Evolutionary conservation across 2,329 filamentous ascomycete species (phyloP), one percentile per base, ranked within the genome.

Genomic region (Diplodia intermedia): DNA sequence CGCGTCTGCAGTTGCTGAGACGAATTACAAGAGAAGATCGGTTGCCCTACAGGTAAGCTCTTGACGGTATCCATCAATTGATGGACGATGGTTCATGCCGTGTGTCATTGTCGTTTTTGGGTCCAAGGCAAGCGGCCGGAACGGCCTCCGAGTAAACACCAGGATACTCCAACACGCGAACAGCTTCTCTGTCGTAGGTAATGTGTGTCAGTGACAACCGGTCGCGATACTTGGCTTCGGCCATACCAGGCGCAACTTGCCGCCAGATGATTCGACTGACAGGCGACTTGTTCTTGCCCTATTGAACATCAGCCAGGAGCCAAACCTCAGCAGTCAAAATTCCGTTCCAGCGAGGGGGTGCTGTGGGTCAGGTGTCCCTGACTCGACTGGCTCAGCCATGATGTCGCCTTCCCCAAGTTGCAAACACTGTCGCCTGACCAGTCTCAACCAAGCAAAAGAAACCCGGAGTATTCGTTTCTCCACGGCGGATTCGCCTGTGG

Each of bases 341-440:
- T 9, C 8, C 5, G 43, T n/a, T 20, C 14, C 43, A 20, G 15
- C 43, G 38, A 43, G 38, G 38, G 38, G 38, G 9, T 15, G 18
- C 43, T 47, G 43, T 47, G 43, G 43, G 43, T 47, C 43, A 47
- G n/a, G 2, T 8, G 43, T 20, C 18, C 43, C 43, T 47, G n/a
- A 47, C 43, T 47, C 43, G 43, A 47, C 43, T 4, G 43, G n/a
- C 18, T 14, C 43, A 20, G 43, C 43, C 43, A 47, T 47, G 2
- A 47, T 47, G n/a, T 18, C 43, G 43, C 43, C 9, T 47, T 8
- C 11, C 40, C 40, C 43, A 47, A 8, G 43, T n/a, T 47, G 43
- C 43, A n/a, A 47, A 47, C 43, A 47, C 43, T 47, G n/a, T n/a
- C 43, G 43, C 43, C 43, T 47, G 43, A 47, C n/a, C 43, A 9